These are phyloP conservation scores for Lentinula lateritia DNA, from an alignment of 768 basidiomycete genomes.

Conservation along the genomic window DNA sequence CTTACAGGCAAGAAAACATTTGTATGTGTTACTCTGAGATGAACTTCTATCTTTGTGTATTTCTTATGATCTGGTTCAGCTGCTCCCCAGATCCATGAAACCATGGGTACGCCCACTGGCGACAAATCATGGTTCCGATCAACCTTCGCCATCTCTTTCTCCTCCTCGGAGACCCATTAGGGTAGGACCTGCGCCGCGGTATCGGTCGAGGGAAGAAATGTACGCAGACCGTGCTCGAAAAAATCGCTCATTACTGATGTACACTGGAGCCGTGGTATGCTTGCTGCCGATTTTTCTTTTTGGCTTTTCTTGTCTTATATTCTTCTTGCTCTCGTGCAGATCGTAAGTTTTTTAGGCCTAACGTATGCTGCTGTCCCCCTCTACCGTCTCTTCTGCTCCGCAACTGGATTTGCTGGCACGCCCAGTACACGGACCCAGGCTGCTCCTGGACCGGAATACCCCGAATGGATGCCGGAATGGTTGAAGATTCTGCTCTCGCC, in stretches of 20 bases:
- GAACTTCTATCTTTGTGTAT: neutral
- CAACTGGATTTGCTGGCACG: conserved; percentile 95
- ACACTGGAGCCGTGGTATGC: conserved; percentile 76
- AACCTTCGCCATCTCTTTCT: neutral
- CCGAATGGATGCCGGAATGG: neutral
- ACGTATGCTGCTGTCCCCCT: conserved; percentile 98
- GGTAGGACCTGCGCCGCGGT: neutral
- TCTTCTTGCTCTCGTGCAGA: conserved; percentile 34
- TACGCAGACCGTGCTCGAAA: conserved; percentile 36
- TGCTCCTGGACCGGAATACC: neutral
- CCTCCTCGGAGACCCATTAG: neutral
- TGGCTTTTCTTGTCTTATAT: neutral
- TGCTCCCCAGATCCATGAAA: neutral
- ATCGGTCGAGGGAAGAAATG: conserved; percentile 26
- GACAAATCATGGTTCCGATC: neutral
- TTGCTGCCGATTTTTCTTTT: neutral
- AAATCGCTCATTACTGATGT: conserved; percentile 79
- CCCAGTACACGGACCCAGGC: conserved; percentile 66
- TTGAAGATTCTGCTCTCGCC: conserved; percentile 13
- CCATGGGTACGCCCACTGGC: neutral
- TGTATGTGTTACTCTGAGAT: neutral
- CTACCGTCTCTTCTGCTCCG: conserved; percentile 97
- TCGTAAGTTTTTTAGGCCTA: conserved; percentile 71
- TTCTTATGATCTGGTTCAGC: neutral
- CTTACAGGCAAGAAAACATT: neutral